Conservation (phyloP, 148 eudicot species). For the Vaccinium corymbosum region DNA sequence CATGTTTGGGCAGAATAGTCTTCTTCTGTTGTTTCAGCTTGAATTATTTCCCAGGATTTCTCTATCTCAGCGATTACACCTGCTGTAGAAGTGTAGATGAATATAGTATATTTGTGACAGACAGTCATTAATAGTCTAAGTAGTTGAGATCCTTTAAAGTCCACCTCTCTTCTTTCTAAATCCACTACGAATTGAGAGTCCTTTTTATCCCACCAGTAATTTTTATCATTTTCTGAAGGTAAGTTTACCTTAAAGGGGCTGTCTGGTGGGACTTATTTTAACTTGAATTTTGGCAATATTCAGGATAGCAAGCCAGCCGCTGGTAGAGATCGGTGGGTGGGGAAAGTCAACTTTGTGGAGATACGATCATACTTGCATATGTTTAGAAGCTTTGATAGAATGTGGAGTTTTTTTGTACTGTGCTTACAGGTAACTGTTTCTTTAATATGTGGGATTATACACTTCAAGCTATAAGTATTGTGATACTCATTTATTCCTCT, state of each 20-base stretch:
- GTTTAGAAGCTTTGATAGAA: constrained; percentile 95
- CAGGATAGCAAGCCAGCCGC: constrained; percentile 60
- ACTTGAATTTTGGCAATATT: background rate
- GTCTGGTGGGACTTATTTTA: background rate
- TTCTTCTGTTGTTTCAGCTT: background rate
- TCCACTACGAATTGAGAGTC: background rate
- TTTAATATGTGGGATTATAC: background rate
- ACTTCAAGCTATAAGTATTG: background rate
- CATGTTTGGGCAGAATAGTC: background rate
- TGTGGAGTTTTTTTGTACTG: constrained; percentile 94
- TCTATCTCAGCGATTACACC: background rate
- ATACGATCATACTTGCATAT: constrained; percentile 91
- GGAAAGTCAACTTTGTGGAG: constrained; percentile 97
- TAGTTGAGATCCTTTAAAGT: background rate
- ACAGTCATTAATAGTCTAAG: background rate
- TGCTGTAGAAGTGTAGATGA: background rate
- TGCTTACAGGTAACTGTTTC: constrained; percentile 70
- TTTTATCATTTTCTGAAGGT: background rate
- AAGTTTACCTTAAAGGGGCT: background rate
- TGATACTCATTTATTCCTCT: constrained; percentile 15
- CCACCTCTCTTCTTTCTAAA: background rate
- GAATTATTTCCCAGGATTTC: background rate
- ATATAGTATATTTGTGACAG: background rate
- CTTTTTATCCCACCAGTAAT: background rate
- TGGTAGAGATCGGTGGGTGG: constrained; percentile 66